Percentiles rank a stretch among this genome's conserved stretches.
These are phyloP conservation scores for Amanita molliuscula DNA, from an alignment of 768 basidiomycete species.

Conservation along the genomic window DNA sequence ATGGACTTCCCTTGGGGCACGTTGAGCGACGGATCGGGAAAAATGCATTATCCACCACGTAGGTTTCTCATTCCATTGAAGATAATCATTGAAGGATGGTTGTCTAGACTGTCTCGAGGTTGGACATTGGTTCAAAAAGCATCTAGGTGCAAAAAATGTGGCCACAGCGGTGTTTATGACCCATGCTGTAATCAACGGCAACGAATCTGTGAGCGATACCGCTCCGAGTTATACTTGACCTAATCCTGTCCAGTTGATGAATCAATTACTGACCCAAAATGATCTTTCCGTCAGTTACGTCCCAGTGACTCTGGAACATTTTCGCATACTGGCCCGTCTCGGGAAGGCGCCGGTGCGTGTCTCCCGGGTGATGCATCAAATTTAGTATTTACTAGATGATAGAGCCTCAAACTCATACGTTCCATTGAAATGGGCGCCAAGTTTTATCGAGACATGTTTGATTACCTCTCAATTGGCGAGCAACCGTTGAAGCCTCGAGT, in stretches of 20 bases:
- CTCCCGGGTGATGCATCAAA: not conserved
- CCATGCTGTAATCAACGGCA: conserved; percentile 65
- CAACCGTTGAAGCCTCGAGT: conserved; percentile 12
- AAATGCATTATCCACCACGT: conserved; percentile 54
- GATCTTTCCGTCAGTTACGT: conserved; percentile 22
- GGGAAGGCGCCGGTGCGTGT: conserved; percentile 48
- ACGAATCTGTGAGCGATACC: conserved; percentile 26
- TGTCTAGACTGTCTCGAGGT: conserved; percentile 43
- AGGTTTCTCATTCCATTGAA: conserved; percentile 10
- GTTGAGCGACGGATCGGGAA: conserved; percentile 31
- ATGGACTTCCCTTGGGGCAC: conserved; percentile 35
- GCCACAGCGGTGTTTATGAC: conserved; percentile 61
- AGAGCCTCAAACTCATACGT: conserved; percentile 44
- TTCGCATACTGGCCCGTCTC: conserved; percentile 60
- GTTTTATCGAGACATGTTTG: conserved; percentile 62
- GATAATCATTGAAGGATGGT: not conserved
- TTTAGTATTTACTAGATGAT: not conserved
- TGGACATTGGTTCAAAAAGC: conserved; percentile 48
- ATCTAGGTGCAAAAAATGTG: conserved; percentile 45
- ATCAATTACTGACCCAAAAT: conserved; percentile 24
- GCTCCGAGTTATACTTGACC: conserved; percentile 1
- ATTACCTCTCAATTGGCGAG: conserved; percentile 38
- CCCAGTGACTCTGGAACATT: conserved; percentile 68
- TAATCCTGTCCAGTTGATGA: conserved; percentile 29
- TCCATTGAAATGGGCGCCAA: conserved; percentile 57